phyloP scores from a whole-genome alignment of 2,329 filamentous ascomycete species.

The Claviceps citrina region DNA sequence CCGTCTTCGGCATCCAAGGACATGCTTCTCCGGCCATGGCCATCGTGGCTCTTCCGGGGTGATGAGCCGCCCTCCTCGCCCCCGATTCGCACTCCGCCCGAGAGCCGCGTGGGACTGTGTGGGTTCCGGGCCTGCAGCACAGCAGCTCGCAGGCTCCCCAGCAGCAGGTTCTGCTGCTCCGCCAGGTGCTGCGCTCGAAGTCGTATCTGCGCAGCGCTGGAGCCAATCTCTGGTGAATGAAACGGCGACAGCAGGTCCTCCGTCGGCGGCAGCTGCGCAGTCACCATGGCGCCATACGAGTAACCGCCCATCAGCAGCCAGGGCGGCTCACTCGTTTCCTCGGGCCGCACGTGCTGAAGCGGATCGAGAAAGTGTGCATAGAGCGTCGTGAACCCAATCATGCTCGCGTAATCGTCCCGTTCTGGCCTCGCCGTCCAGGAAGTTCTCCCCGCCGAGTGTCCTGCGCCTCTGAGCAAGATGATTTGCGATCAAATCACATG shows the following conservation, averaged over 20 bases:
- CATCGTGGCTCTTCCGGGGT: constrained; percentile 25
- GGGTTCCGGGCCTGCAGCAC: constrained; percentile 14
- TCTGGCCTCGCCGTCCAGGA: constrained; percentile 81
- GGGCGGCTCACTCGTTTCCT: constrained; percentile 10
- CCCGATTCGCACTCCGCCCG: constrained; percentile 31
- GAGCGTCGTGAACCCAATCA: constrained; percentile 63
- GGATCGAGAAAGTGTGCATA: constrained; percentile 50
- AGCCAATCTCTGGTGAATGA: constrained; percentile 32
- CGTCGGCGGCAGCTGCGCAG: constrained; percentile 53
- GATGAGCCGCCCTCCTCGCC: constrained; percentile 29
- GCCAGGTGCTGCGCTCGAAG: constrained; percentile 55
- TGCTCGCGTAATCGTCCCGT: constrained; percentile 64
- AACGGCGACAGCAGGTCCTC: constrained; percentile 46
- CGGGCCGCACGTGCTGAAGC: no score
- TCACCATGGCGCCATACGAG: constrained; percentile 78
- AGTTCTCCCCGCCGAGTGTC: constrained; percentile 57
- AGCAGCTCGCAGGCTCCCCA: constrained; percentile 21
- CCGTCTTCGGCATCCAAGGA: constrained; percentile 32
- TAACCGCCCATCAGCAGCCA: constrained; percentile 59
- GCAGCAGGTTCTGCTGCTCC: constrained; percentile 39
- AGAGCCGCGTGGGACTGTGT: constrained; percentile 9
- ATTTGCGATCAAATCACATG: no score
- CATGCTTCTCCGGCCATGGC: constrained; percentile 17
- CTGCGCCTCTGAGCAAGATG: constrained; percentile 48
- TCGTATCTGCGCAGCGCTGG: constrained; percentile 52